These are phyloP conservation scores for Kondoa malvinella DNA, from an alignment of 768 basidiomycete genomes.

Conservation along the genomic window DNA sequence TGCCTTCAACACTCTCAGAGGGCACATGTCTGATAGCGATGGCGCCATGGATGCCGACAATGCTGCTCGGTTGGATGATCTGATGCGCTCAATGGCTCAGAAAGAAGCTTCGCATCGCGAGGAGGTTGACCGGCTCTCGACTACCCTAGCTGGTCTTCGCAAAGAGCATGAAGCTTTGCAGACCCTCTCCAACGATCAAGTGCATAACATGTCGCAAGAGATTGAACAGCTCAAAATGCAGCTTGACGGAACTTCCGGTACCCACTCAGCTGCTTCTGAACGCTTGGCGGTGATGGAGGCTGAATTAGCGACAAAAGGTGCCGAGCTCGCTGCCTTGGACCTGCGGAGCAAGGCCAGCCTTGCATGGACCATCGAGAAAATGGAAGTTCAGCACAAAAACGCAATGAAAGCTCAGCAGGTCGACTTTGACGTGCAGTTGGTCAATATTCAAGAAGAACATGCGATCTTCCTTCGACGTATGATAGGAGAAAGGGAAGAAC, in stretches of 20 bases:
- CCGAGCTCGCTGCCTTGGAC: not conserved
- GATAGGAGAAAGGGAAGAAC: conserved; percentile 13
- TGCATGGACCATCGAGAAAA: not conserved
- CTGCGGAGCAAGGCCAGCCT: not conserved
- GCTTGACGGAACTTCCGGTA: not conserved
- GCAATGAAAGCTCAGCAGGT: conserved; percentile 46
- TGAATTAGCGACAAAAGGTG: not conserved
- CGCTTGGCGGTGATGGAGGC: not conserved
- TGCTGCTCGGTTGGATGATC: conserved; percentile 52
- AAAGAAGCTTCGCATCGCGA: conserved; percentile 85
- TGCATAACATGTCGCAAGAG: conserved; percentile 68
- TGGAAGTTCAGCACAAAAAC: conserved; percentile 40
- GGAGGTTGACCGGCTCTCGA: conserved; percentile 51
- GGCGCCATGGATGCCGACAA: conserved; percentile 12
- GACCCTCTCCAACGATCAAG: conserved; percentile 69
- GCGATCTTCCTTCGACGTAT: conserved; percentile 49
- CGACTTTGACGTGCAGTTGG: conserved; percentile 48
- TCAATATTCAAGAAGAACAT: conserved; percentile 60
- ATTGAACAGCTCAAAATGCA: conserved; percentile 19
- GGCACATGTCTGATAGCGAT: not conserved
- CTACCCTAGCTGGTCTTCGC: conserved; percentile 44
- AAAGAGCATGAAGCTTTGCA: conserved; percentile 68
- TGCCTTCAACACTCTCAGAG: not conserved
- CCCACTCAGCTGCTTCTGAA: not conserved
- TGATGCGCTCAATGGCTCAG: conserved; percentile 96